phyloP scores from a whole-genome alignment of 352 stramenopile genomes.

The Thalassiosira mediterranea region DNA sequence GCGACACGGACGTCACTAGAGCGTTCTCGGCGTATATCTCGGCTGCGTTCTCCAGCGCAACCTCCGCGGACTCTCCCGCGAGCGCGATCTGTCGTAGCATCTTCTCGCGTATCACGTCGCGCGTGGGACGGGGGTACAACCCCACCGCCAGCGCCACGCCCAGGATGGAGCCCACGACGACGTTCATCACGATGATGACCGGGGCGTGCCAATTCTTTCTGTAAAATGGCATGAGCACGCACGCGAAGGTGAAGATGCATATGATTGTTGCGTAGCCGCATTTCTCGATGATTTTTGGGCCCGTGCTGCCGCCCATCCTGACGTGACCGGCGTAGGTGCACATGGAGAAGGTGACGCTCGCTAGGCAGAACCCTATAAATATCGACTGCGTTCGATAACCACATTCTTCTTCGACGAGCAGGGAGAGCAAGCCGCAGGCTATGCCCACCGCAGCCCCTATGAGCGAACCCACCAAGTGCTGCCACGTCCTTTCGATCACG shows the following conservation, averaged over 20 bases:
- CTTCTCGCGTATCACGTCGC: slow-evolving; percentile 31
- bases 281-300: slow-evolving; percentile 16
- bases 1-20: too few relatives aligned
- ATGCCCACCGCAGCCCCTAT: slow-evolving; percentile 38
- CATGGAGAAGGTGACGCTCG: slow-evolving; percentile 29
- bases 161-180: slow-evolving; percentile 46
- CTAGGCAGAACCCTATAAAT: slow-evolving; percentile 32
- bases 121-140: slow-evolving; percentile 43
- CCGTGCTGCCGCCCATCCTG: slow-evolving; percentile 19
- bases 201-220: slow-evolving; percentile 20
- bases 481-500: slow-evolving; percentile 47
- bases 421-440: slow-evolving; percentile 35
- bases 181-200: slow-evolving; percentile 41
- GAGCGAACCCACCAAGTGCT: slow-evolving; percentile 46
- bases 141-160: slow-evolving; percentile 30
- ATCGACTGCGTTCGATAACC: slow-evolving; percentile 23
- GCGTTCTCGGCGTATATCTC: slow-evolving; percentile 39
- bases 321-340: not conserved
- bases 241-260: slow-evolving; percentile 50
- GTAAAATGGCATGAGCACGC: slow-evolving; percentile 47
- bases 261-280: slow-evolving; percentile 43
- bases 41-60: slow-evolving; percentile 33
- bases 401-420: not conserved
- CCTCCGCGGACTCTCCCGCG: slow-evolving; percentile 43
- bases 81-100: slow-evolving; percentile 35